Evolutionary conservation across 108 stramenopile genomes (phyloP), one percentile per base, ranked within the genome.

Genomic region (Skeletonema marinoi): DNA sequence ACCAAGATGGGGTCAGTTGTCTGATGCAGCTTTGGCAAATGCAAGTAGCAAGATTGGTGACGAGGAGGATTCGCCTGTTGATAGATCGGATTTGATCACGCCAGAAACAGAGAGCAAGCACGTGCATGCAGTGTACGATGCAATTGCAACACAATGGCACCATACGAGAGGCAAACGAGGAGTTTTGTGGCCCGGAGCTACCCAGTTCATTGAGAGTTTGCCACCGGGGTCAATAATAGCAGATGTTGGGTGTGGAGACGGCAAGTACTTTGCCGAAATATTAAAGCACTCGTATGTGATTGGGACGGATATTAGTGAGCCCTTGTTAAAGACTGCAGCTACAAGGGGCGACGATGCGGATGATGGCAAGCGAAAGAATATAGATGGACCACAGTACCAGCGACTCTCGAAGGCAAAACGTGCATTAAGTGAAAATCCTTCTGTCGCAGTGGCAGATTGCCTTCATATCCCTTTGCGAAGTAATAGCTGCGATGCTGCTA

Each of bases 221-320:
- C 90, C 94, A 6, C 70, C 65, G 7, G 96, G 95, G 1, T 89
- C 92, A 2, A 71, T 99, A 17, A 96, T 99, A 25, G 98, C 93
- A 1, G 99, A 99, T 81, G 85, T 96, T 6, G 99, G 99, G 35
- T 98, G 98, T 81, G 99, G 99, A 1, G 98, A 99, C 77, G 99
- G 99, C 16, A 98, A 98, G 73, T 95, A 97, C 75, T 91, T 97
- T 68, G 82, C 93, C 17, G 89, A 93, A 36, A 86, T 91, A 54
- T 79, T 81, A 69, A 86, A 88, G 59, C 81, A 75, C 17, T 92
- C 89, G n/a, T 94, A 84, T 78, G 96, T 94, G 36, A 82, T 98
- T 70, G 99, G 98, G n/a, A 94, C 94, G 16, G 99, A 99, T 73
- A 90, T 94, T 58, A 91, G 73, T 87, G 87, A 60, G 68, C 89